Percentiles rank a stretch among this genome's conserved stretches.
Evolutionary conservation across 1,139 yeast species (phyloP).

Genomic region (Magnusiomyces ingens): DNA sequence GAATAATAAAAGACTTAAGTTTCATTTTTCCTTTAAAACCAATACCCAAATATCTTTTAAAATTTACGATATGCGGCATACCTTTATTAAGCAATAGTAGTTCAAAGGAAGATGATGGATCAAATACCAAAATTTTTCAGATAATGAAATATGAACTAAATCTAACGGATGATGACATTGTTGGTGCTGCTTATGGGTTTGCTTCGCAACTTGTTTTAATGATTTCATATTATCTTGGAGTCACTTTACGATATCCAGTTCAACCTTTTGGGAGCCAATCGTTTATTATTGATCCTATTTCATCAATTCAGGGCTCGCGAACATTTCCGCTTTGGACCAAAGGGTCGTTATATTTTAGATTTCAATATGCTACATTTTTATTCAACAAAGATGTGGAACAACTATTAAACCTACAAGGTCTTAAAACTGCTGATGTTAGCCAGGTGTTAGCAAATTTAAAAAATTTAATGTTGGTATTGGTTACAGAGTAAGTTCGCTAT

Average conservation of each 20-base stretch:
- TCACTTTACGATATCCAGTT: slow-evolving; percentile 47
- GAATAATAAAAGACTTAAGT: slow-evolving; percentile 22
- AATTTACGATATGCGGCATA: slow-evolving; percentile 1
- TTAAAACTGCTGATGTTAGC: slow-evolving; percentile 32
- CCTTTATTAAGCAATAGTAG: background rate
- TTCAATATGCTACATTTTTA: slow-evolving; percentile 47
- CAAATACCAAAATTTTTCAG: slow-evolving; percentile 1
- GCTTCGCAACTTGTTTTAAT: slow-evolving; percentile 40
- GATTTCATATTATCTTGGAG: slow-evolving; percentile 39
- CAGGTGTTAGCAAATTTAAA: slow-evolving; percentile 38
- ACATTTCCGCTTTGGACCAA: slow-evolving; percentile 45
- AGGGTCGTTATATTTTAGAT: slow-evolving; percentile 42
- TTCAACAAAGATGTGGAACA: slow-evolving; percentile 47
- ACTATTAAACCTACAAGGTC: slow-evolving; percentile 35
- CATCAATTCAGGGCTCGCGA: slow-evolving; percentile 40
- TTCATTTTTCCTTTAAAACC: slow-evolving; percentile 3
- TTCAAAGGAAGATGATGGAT: slow-evolving; percentile 1
- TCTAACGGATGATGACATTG: slow-evolving; percentile 32
- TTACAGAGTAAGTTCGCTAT: background rate
- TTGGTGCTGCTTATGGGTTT: slow-evolving; percentile 47
- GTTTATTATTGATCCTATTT: slow-evolving; percentile 45
- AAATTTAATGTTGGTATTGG: slow-evolving; percentile 31
- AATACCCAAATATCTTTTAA: background rate
- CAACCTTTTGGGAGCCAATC: slow-evolving; percentile 46
- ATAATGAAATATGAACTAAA: slow-evolving; percentile 17